Percentiles rank a stretch among this genome's conserved stretches.
Conservation (phyloP, 1,284 basidiomycete species). For the Agaricales sp. region DNA sequence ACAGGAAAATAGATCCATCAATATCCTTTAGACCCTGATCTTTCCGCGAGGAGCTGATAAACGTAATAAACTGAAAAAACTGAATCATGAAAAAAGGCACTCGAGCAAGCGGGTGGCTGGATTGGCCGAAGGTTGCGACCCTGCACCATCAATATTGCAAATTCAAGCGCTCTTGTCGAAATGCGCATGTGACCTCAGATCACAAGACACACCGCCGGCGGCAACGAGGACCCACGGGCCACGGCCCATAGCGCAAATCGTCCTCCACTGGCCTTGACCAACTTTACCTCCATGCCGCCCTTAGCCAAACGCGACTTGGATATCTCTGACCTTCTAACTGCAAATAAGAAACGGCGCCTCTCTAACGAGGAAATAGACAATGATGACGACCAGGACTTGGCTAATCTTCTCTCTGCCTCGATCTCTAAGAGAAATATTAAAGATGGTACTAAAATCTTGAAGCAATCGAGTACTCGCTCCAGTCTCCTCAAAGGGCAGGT, state of each 20-base stretch:
- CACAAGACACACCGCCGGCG: too few relatives aligned
- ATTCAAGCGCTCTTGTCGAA: too few relatives aligned
- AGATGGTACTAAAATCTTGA: constrained; percentile 57
- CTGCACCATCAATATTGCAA: too few relatives aligned
- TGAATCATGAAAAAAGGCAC: background rate
- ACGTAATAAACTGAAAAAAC: background rate
- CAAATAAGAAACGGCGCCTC: background rate
- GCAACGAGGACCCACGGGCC: too few relatives aligned
- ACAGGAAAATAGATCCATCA: background rate
- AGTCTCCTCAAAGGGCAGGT: constrained; percentile 62
- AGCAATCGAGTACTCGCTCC: constrained; percentile 57
- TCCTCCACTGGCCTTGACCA: too few relatives aligned
- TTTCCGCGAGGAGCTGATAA: background rate
- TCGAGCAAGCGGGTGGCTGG: too few relatives aligned
- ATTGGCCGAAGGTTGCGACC: too few relatives aligned
- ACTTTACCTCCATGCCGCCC: background rate
- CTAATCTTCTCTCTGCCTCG: constrained; percentile 50
- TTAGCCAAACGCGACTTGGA: constrained; percentile 1
- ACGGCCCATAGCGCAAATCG: too few relatives aligned
- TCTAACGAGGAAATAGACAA: constrained; percentile 15
- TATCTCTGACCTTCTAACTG: background rate
- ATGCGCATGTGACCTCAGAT: background rate
- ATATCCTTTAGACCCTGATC: background rate
- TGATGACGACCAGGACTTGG: constrained; percentile 46
- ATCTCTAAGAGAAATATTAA: constrained; percentile 61